Percentiles rank a stretch among this genome's conserved stretches.
These are phyloP conservation scores for Geoglossum cookeanum DNA, from an alignment of 2,329 filamentous ascomycete species.

Conservation along the genomic window DNA sequence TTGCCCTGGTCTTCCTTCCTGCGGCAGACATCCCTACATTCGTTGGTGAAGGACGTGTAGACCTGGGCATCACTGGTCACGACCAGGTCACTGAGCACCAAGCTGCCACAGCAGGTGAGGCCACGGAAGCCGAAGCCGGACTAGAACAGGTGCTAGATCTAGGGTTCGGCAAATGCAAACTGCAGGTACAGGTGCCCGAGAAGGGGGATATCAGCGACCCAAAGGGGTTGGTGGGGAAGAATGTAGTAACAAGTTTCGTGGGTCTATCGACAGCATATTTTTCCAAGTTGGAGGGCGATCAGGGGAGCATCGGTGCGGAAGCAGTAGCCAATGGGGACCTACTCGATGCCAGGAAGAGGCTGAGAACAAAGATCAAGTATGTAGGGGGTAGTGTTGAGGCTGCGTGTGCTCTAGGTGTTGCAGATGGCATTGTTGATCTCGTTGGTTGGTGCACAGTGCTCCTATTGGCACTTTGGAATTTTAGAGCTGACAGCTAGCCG, in stretches of 20 bases:
- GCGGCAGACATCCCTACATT: slow-evolving; percentile 96
- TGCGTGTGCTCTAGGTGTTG: slow-evolving; percentile 84
- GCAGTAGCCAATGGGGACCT: slow-evolving; percentile 19
- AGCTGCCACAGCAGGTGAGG: slow-evolving; percentile 32
- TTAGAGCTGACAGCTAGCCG: not conserved
- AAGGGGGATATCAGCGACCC: slow-evolving; percentile 54
- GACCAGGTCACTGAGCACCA: slow-evolving; percentile 90
- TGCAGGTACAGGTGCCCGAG: slow-evolving; percentile 92
- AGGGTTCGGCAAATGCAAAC: slow-evolving; percentile 73
- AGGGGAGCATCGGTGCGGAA: slow-evolving; percentile 18
- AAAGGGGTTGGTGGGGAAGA: slow-evolving; percentile 71
- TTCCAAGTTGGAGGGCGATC: slow-evolving; percentile 45
- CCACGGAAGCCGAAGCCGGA: slow-evolving; percentile 31
- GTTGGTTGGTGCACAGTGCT: slow-evolving; percentile 40
- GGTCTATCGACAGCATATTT: slow-evolving; percentile 72
- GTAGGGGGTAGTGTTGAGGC: slow-evolving; percentile 94
- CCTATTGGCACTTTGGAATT: not conserved
- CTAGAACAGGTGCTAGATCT: slow-evolving; percentile 82
- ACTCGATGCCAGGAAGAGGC: slow-evolving; percentile 27
- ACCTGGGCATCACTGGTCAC: slow-evolving; percentile 83
- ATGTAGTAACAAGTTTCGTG: slow-evolving; percentile 90
- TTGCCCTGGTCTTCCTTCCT: slow-evolving; percentile 91
- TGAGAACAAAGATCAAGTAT: slow-evolving; percentile 80
- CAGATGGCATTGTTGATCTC: slow-evolving; percentile 92
- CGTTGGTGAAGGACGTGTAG: slow-evolving; percentile 82